These are phyloP conservation scores for Parasitella parasitica DNA, from an alignment of 371 early-diverging fungal genomes.

Conservation along the genomic window DNA sequence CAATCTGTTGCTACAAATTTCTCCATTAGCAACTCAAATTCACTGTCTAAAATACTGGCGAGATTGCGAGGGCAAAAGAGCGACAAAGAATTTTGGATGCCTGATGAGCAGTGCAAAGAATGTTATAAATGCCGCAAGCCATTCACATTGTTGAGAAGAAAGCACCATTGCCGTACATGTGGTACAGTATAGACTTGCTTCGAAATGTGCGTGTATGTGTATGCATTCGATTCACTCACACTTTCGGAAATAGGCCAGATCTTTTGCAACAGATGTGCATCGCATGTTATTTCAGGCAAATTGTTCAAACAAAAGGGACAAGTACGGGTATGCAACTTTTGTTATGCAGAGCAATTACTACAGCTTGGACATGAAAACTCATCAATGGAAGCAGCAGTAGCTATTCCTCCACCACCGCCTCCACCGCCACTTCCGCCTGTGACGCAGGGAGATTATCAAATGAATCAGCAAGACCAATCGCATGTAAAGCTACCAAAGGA, in stretches of 20 bases:
- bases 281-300: constrained; percentile 71
- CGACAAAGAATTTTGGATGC: constrained; percentile 84
- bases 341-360: constrained; percentile 53
- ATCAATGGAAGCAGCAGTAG: background rate
- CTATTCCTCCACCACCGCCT: background rate
- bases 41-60: constrained; percentile 56
- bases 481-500: background rate
- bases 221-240: background rate
- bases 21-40: constrained; percentile 58
- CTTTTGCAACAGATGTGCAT: constrained; percentile 81
- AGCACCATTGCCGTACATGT: constrained; percentile 88
- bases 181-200: constrained; percentile 44
- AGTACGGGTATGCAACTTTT: constrained; percentile 81
- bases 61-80: constrained; percentile 62
- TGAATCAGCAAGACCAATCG: background rate
- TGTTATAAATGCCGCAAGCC: constrained; percentile 82
- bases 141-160: constrained; percentile 72
- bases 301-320: constrained; percentile 70
- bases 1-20: constrained; percentile 58
- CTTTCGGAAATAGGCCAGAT: constrained; percentile 57
- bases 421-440: background rate
- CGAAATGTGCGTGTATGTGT: background rate
- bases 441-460: background rate
- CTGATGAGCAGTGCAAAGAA: constrained; percentile 79
- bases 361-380: constrained; percentile 10